Conservation (phyloP, 1,284 basidiomycete genomes). For the Taiwanofungus camphoratus region DNA sequence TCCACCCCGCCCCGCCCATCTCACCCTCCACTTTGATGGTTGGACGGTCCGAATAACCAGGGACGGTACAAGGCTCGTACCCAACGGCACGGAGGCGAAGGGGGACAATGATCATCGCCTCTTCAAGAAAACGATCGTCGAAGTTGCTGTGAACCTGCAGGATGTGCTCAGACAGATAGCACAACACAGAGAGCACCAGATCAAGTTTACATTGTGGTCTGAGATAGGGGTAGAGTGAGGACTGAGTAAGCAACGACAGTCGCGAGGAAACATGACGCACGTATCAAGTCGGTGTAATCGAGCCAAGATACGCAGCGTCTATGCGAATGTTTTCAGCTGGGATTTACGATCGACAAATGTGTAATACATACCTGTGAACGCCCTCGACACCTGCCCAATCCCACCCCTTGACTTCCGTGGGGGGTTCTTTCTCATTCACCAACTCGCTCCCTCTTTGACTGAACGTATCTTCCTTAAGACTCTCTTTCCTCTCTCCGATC, state of each 20-base stretch:
- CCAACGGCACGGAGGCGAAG: conserved; percentile 39
- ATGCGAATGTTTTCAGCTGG: background rate
- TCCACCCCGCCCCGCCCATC: conserved; percentile 33
- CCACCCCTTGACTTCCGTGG: conserved; percentile 39
- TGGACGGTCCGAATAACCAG: conserved; percentile 35
- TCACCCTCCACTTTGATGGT: conserved; percentile 46
- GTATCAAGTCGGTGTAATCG: conserved; percentile 47
- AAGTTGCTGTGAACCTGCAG: conserved; percentile 23
- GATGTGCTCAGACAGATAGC: background rate
- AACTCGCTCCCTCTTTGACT: background rate
- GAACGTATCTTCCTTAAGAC: background rate
- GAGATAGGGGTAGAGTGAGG: conserved; percentile 4
- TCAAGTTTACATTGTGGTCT: conserved; percentile 34
- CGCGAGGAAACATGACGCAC: conserved; percentile 29
- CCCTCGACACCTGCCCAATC: conserved; percentile 57
- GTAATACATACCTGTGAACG: conserved; percentile 40
- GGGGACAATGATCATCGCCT: conserved; percentile 50
- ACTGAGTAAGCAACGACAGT: background rate
- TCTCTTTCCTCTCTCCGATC: background rate
- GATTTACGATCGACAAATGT: background rate
- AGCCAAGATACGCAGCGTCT: conserved; percentile 56
- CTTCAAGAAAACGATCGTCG: conserved; percentile 30
- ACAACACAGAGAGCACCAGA: background rate
- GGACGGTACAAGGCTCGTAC: conserved; percentile 34
- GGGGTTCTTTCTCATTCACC: conserved; percentile 13